Conservation (phyloP, 2,329 filamentous ascomycete species). For the Scedosporium apiospermum region DNA sequence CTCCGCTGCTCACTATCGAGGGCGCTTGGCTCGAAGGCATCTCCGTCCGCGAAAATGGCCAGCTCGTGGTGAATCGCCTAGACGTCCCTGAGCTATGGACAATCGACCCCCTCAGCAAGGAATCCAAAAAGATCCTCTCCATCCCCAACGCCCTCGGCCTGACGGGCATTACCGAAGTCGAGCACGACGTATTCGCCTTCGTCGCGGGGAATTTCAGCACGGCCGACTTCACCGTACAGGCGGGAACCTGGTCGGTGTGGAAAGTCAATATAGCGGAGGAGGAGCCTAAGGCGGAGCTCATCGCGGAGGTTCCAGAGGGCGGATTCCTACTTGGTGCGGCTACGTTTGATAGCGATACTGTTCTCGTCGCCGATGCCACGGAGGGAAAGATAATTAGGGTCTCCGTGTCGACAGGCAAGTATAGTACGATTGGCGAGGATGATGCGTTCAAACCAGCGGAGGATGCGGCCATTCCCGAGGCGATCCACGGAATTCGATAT, state of each 20-base stretch:
- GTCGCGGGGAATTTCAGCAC: constrained; percentile 10
- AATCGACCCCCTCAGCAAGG: constrained; percentile 6
- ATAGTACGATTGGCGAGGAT: constrained; percentile 11
- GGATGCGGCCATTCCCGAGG: constrained; percentile 9
- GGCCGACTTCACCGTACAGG: constrained; percentile 4
- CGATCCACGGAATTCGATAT: constrained; percentile 13
- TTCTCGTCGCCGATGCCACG: constrained; percentile 14
- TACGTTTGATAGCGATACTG: constrained; percentile 7
- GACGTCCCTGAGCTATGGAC: constrained; percentile 11
- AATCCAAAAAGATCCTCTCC: constrained; percentile 8
- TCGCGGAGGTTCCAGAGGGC: constrained; percentile 9
- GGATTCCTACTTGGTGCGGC: constrained; percentile 15
- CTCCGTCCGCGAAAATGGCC: constrained; percentile 12
- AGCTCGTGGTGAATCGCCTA: constrained; percentile 11
- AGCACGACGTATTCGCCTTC: constrained; percentile 12
- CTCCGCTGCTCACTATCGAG: background rate
- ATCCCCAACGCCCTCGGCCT: constrained; percentile 8
- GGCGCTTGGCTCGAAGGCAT: constrained; percentile 13
- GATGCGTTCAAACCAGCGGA: constrained; percentile 3
- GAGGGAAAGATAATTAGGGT: constrained; percentile 11
- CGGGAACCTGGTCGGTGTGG: constrained; percentile 9
- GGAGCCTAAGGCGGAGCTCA: background rate
- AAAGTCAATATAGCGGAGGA: constrained; percentile 10
- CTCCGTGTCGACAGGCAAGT: constrained; percentile 9
- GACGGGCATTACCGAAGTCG: constrained; percentile 13